Percentiles rank a stretch among this genome's conserved stretches.
phyloP scores from a whole-genome alignment of 306 rosid genomes.

The Acmispon strigosus region DNA sequence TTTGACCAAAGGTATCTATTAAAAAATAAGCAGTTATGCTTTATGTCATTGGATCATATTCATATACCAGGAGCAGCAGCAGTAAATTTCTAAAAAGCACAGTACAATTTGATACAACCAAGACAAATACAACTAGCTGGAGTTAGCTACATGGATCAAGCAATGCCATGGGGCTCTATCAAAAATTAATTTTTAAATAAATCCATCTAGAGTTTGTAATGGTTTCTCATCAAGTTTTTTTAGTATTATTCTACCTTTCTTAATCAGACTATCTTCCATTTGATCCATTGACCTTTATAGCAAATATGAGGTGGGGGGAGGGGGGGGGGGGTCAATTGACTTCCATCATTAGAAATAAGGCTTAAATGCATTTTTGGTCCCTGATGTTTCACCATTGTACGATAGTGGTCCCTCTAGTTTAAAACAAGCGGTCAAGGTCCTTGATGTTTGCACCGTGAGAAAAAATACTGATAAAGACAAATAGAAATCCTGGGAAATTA shows the following conservation, averaged over 20 bases:
- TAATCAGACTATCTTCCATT: slow-evolving; percentile 12
- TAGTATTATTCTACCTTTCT: neutral
- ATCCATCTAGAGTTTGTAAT: neutral
- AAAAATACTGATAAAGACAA: too few species aligned
- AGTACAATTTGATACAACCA: slow-evolving; percentile 3
- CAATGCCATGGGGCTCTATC: neutral
- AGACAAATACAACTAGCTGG: neutral
- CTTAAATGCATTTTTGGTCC: too few species aligned
- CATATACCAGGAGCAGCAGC: neutral
- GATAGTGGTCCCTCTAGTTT: too few species aligned
- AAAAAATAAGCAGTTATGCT: neutral
- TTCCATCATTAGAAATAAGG: slow-evolving; percentile 14
- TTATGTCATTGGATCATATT: neutral
- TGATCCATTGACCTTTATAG: neutral
- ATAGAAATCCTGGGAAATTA: too few species aligned
- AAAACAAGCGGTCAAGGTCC: too few species aligned
- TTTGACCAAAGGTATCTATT: neutral
- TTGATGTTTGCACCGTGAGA: too few species aligned
- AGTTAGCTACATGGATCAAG: neutral
- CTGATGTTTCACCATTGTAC: too few species aligned
- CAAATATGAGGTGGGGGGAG: neutral
- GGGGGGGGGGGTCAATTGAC: neutral
- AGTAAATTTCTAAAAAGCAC: neutral
- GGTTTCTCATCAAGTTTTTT: neutral
- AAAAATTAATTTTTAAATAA: neutral